Conservation (phyloP, 2,329 filamentous ascomycete genomes). For the Fusarium luffae region DNA sequence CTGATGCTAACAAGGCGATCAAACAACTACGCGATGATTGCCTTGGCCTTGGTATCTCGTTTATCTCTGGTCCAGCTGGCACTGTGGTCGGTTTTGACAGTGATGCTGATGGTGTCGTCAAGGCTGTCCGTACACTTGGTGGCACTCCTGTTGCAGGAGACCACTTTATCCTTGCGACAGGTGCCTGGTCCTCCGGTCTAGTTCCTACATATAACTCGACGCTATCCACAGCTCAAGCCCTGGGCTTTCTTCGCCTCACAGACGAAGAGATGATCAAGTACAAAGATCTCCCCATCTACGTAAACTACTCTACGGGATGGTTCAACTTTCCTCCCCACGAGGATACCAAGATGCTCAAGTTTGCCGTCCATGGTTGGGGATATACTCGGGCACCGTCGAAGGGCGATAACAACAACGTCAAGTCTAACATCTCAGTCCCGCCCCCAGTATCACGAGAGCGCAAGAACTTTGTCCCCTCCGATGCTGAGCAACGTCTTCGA, state of each 20-base stretch:
- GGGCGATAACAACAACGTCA: neutral
- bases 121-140: neutral
- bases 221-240: conserved; percentile 25
- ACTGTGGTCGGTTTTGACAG: conserved; percentile 21
- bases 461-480: conserved; percentile 27
- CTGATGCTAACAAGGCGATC: conserved; percentile 34
- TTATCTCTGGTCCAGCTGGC: conserved; percentile 25
- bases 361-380: conserved; percentile 37
- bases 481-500: conserved; percentile 27
- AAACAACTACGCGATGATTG: conserved; percentile 31
- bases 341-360: conserved; percentile 33
- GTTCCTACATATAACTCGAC: conserved; percentile 29
- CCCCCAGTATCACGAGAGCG: conserved; percentile 15
- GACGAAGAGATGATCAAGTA: conserved; percentile 30
- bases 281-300: conserved; percentile 32
- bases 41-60: conserved; percentile 27
- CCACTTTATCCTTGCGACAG: conserved; percentile 30
- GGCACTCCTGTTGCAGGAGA: conserved; percentile 10
- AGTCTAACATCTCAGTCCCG: conserved; percentile 12
- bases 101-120: neutral
- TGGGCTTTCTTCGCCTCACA: conserved; percentile 31
- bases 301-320: conserved; percentile 38
- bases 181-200: conserved; percentile 21
- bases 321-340: conserved; percentile 40
- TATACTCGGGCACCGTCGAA: conserved; percentile 20